Base-by-base conservation (phyloP, 1,284 basidiomycete species). In the Flammula alnicola region DNA sequence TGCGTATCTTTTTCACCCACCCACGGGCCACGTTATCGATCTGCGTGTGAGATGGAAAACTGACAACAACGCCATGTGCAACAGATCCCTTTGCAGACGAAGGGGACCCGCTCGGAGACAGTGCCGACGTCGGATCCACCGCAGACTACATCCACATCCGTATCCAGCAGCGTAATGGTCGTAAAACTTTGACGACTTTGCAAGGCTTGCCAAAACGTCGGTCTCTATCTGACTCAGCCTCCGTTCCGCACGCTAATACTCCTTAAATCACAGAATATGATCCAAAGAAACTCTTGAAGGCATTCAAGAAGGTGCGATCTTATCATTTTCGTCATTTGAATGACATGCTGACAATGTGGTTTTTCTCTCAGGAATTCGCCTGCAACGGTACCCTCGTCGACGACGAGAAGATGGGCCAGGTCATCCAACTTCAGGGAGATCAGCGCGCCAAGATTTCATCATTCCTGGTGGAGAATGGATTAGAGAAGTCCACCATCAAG, bases 341-440 rank as follows among this genome's bases (percentile, higher is more conserved):
- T 23, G 27, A 25, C n/a, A 16, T 37, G 17, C 12, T 36, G 12
- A 40, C 11, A 22, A n/a, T 23, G 8, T 20, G 6, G 23, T 17
- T 23, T 33, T 23, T 45, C 47, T 40, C 61, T 26, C 25, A 97
- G 92, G 95, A 98, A 79, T 98, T 99, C 64, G 97, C 97, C 56
- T 99, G 97, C 81, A 99, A 99, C 77, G 97, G 97, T 60, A 97
- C 92, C 56, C 83, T 99, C 64, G 93, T 98, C 62, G 93, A 97
- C 57, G 94, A 97, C 77, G 91, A 93, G 73, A 94, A 97, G 76
- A 87, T 95, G 75, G 97, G 97, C 52, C 84, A 96, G 76, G 93
- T 99, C 68, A 95, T 99, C 69, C 97, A 99, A 77, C 87, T 99
- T 61, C 97, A 99, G 74, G 97, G 97, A 60, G 97, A 99, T 76